These are phyloP conservation scores for Picea glauca DNA, from an alignment of 75 land plant genomes.

Conservation along the genomic window DNA sequence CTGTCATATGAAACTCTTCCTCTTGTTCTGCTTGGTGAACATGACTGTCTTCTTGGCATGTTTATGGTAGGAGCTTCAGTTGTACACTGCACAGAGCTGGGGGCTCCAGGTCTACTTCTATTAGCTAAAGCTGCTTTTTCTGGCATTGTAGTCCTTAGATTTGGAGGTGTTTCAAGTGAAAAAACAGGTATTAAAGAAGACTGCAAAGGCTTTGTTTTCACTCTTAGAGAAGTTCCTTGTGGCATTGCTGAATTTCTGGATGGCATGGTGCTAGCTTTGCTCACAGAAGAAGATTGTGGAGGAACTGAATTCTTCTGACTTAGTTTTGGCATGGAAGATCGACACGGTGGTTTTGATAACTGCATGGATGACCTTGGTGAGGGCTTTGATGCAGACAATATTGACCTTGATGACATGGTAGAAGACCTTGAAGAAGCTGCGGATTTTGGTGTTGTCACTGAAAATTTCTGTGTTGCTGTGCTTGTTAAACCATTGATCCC, in stretches of 20 bases:
- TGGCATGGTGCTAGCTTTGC: slow-evolving; percentile 9
- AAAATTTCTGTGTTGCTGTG: not conserved
- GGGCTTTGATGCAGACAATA: slow-evolving; percentile 9
- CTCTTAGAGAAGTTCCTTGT: slow-evolving; percentile 29
- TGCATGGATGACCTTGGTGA: slow-evolving; percentile 17
- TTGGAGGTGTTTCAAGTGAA: slow-evolving; percentile 46
- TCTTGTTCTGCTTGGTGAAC: slow-evolving; percentile 34
- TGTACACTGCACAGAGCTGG: slow-evolving; percentile 1
- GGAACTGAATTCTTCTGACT: not conserved
- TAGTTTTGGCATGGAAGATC: not conserved
- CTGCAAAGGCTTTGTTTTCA: slow-evolving; percentile 23
- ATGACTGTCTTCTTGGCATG: slow-evolving; percentile 40
- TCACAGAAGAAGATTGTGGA: slow-evolving; percentile 2
- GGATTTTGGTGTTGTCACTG: slow-evolving; percentile 21
- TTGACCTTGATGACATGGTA: slow-evolving; percentile 13
- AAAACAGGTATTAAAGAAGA: slow-evolving; percentile 33
- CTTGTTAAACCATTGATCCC: not conserved
- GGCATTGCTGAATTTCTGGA: slow-evolving; percentile 21
- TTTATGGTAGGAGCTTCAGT: slow-evolving; percentile 5
- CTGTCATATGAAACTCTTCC: slow-evolving; percentile 14
- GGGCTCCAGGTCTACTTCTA: slow-evolving; percentile 24
- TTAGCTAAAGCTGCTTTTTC: slow-evolving; percentile 29
- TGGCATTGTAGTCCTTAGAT: slow-evolving; percentile 25
- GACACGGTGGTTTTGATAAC: slow-evolving; percentile 2
- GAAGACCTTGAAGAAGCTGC: slow-evolving; percentile 19